Base-by-base conservation (phyloP, 768 basidiomycete genomes). In the Xanthoconium stramineum region DNA sequence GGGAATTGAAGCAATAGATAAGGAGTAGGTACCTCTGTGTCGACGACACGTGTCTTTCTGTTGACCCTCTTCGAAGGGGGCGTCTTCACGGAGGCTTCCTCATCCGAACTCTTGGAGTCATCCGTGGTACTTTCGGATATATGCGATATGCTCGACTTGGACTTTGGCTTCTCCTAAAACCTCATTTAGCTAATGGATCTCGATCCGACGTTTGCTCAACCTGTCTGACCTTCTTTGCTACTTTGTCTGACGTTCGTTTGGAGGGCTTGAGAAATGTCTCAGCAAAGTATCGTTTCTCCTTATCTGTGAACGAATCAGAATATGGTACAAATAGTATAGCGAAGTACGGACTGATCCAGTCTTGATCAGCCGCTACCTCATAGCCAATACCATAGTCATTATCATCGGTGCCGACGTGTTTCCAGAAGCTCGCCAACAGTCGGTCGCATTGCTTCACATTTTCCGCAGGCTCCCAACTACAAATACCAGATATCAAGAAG, bases 381-480 rank as follows among this genome's bases (percentile, higher is more conserved):
- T 80, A 71, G 9, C 83, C 85, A 33, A 76, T 55, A 11, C 59
- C 43, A 68, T 86, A 86, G 61, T 86, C 83, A 0, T 76, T 47
- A 50, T 86, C 65, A 55, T 88, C 84, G 17, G 67, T 66, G 2
- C 86, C 86, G 19, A 89, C 61, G 50, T 85, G 76, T 6, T 69
- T 65, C 84, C 84, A 86, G 65, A 90, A 90, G 58, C 82, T 83
- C n/a, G 67, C 57, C 28, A 88, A 69, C 15, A 90, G 74, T 19
- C 83, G 78, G 15, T 78, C 69, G 64, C 88, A 90, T 29, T 77
- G 72, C 36, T 66, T 60, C 14, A 90, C 75, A 64, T 90, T 87
- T 8, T 69, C 71, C 49, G 76, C 70, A 12, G 88, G 88, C 56
- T 89, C 88, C 88, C 88, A 89, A 61, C 88, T 89, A 54, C 43